A percentile compares a stretch with the other conserved stretches of the same genome.
These are phyloP conservation scores for Monilinia aucupariae DNA, from an alignment of 2,329 filamentous ascomycete species.

Conservation along the genomic window DNA sequence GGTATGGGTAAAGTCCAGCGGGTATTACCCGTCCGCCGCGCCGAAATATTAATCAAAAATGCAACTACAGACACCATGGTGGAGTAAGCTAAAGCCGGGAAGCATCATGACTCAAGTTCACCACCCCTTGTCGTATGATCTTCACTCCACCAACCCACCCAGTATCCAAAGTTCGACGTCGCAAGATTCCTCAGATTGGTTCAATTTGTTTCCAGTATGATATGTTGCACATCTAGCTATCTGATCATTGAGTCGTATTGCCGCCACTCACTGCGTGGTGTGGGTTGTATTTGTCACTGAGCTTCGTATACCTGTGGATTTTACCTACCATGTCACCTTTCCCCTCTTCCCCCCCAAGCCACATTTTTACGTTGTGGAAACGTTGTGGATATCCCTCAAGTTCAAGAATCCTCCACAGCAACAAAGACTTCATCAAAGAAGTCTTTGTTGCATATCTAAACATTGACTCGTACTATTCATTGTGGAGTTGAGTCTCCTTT, in stretches of 20 bases:
- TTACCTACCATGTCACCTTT: background rate
- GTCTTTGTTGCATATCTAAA: background rate
- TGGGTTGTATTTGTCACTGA: background rate
- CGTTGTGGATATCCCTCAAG: background rate
- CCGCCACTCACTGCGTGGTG: no score
- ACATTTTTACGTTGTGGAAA: background rate
- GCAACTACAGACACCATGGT: background rate
- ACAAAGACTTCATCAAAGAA: background rate
- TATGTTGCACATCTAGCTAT: background rate
- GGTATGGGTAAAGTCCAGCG: no score
- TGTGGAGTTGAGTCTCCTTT: background rate
- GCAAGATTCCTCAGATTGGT: background rate
- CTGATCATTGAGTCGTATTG: background rate
- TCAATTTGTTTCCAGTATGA: background rate
- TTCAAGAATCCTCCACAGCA: background rate
- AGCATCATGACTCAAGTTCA: conserved; percentile 2
- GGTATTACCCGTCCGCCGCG: background rate
- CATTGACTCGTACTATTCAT: background rate
- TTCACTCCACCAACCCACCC: background rate
- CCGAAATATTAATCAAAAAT: background rate
- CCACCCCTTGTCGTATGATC: background rate
- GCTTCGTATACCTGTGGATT: background rate
- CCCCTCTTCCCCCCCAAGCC: background rate
- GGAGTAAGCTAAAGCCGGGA: background rate
- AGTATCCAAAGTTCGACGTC: background rate